Conservation (phyloP, 352 stramenopile genomes). For the Vaucheria bursata region DNA sequence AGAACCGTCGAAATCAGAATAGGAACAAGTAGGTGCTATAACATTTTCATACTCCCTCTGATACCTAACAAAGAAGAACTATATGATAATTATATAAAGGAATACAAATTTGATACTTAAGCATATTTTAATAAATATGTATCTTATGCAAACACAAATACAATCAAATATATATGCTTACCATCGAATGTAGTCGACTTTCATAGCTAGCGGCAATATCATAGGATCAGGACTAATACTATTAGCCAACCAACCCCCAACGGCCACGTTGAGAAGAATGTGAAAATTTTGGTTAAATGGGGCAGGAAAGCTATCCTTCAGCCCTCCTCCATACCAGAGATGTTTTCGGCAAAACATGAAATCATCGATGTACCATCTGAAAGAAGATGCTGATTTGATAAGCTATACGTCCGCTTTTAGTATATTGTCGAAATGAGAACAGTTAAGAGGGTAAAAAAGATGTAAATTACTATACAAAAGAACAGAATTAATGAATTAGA, state of each 20-base stretch:
- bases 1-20: no score
- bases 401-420: background rate
- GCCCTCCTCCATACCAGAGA: conserved; percentile 23
- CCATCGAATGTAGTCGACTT: conserved; percentile 4
- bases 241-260: conserved; percentile 34
- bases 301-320: conserved; percentile 48
- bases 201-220: background rate
- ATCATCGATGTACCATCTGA: conserved; percentile 41
- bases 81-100: background rate
- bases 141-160: background rate
- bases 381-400: background rate
- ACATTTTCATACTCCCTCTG: no score
- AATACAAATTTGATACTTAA: background rate
- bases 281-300: conserved; percentile 59
- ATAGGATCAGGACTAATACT: background rate
- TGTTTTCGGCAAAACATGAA: conserved; percentile 31
- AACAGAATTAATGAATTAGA: no score
- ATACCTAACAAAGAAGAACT: background rate
- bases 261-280: conserved; percentile 61
- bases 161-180: background rate
- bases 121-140: background rate
- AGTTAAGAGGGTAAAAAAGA: background rate
- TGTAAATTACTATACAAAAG: background rate
- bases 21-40: no score
- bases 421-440: no score